A percentile compares a stretch with the other conserved stretches of the same genome.
Conservation (phyloP, 2,329 filamentous ascomycete genomes). For the Phialemonium atrogriseum region DNA sequence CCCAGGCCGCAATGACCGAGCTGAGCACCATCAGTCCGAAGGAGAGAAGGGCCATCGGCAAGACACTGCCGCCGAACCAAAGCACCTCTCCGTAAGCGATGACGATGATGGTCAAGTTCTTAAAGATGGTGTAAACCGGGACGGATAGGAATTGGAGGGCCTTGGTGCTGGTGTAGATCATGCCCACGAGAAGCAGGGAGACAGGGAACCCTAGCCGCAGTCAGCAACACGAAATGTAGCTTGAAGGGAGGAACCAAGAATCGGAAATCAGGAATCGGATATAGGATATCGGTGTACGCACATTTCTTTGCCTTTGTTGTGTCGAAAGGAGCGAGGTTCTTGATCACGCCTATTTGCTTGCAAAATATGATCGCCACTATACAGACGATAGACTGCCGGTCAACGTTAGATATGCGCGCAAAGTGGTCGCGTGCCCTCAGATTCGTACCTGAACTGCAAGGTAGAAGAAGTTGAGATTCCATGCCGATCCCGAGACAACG, state of each 20-base stretch:
- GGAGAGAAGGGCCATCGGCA: constrained; percentile 77
- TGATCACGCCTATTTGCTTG: constrained; percentile 76
- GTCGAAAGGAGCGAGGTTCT: constrained; percentile 74
- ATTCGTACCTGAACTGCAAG: constrained; percentile 79
- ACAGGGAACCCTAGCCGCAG: constrained; percentile 76
- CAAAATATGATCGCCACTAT: constrained; percentile 74
- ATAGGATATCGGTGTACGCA: constrained; percentile 36
- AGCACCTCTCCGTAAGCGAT: constrained; percentile 98
- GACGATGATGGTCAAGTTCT: constrained; percentile 97
- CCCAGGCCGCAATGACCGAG: constrained; percentile 92
- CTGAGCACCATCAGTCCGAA: constrained; percentile 96
- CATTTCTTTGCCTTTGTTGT: constrained; percentile 86
- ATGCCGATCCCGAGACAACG: constrained; percentile 80
- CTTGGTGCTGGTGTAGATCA: constrained; percentile 98
- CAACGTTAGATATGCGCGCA: background rate
- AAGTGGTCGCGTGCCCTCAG: background rate
- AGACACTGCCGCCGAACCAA: constrained; percentile 94
- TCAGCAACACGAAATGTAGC: too few species aligned
- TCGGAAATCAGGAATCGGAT: background rate
- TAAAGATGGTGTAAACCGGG: constrained; percentile 99
- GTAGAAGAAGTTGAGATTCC: constrained; percentile 96
- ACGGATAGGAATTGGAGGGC: constrained; percentile 94
- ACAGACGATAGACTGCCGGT: constrained; percentile 73
- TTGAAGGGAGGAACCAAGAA: background rate
- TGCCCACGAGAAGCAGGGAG: constrained; percentile 88